Percentiles rank a stretch among this genome's conserved stretches.
phyloP scores from a whole-genome alignment of 2,329 filamentous ascomycete species.

The Botryosphaeria dothidea region DNA sequence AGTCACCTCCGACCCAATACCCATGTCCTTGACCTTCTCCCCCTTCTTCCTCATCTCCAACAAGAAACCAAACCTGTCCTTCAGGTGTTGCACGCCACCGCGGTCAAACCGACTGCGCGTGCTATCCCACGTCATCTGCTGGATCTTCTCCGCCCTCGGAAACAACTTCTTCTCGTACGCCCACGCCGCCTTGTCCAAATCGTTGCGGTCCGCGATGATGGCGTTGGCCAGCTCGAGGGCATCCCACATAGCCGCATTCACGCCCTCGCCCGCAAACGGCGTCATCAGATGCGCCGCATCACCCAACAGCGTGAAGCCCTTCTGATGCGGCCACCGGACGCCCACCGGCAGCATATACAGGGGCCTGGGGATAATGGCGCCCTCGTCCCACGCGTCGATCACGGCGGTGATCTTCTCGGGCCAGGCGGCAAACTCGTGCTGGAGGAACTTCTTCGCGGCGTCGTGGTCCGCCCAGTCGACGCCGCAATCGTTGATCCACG shows the following conservation, averaged over 20 bases:
- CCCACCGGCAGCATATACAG: conserved; percentile 58
- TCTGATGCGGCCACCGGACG: conserved; percentile 48
- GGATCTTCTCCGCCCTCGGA: conserved; percentile 33
- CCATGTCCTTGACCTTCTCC: not conserved
- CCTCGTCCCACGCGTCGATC: conserved; percentile 22
- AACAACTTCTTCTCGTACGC: conserved; percentile 14
- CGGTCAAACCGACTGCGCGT: conserved; percentile 6
- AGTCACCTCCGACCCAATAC: not conserved
- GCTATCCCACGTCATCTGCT: conserved; percentile 33
- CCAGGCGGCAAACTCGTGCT: conserved; percentile 32
- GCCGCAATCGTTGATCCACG: conserved; percentile 44
- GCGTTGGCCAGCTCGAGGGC: conserved; percentile 48
- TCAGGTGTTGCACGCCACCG: conserved; percentile 37
- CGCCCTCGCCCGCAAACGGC: conserved; percentile 60
- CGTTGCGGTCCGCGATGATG: conserved; percentile 3
- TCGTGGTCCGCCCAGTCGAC: conserved; percentile 45
- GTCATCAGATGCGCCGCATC: conserved; percentile 64
- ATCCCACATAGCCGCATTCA: conserved; percentile 60
- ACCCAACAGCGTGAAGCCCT: conserved; percentile 57
- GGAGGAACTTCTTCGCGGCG: conserved; percentile 38
- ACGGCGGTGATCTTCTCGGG: conserved; percentile 21
- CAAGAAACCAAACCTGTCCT: conserved; percentile 22
- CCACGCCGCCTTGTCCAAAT: conserved; percentile 32
- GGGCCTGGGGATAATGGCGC: conserved; percentile 26
- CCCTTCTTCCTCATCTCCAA: conserved; percentile 1